Percentiles rank a stretch among this genome's conserved stretches.
These are phyloP conservation scores for Diutina siamensis DNA, from an alignment of 1,139 yeast species.

Conservation along the genomic window DNA sequence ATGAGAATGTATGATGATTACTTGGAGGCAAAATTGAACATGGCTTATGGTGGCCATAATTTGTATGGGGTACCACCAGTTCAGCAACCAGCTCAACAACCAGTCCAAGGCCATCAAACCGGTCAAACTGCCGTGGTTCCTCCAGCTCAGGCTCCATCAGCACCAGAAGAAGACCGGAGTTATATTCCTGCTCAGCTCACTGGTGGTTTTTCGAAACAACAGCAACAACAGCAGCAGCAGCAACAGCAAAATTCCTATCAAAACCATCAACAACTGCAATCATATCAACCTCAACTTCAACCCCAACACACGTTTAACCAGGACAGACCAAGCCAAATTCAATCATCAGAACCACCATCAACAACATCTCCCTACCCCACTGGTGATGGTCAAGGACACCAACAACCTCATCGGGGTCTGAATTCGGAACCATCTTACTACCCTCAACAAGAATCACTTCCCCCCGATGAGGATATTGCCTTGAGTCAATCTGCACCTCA, in stretches of 20 bases:
- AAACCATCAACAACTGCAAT: neutral
- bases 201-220: neutral
- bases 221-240: too few relatives aligned
- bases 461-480: neutral
- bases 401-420: conserved; percentile 1
- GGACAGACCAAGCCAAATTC: too few relatives aligned
- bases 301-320: conserved; percentile 3
- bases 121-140: too few relatives aligned
- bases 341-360: too few relatives aligned
- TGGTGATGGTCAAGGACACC: neutral
- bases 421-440: conserved; percentile 1
- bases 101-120: too few relatives aligned
- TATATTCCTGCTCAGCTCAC: conserved; percentile 5
- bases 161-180: conserved; percentile 3
- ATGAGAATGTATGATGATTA: conserved; percentile 69
- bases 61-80: neutral
- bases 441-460: conserved; percentile 3
- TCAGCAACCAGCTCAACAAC: too few relatives aligned
- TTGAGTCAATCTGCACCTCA: neutral
- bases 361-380: conserved; percentile 5
- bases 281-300: neutral
- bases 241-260: too few relatives aligned
- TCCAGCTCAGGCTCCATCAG: too few relatives aligned
- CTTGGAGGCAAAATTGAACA: conserved; percentile 53
- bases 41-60: conserved; percentile 30